These are phyloP conservation scores for Suillus plorans DNA, from an alignment of 768 basidiomycete genomes.

Conservation along the genomic window DNA sequence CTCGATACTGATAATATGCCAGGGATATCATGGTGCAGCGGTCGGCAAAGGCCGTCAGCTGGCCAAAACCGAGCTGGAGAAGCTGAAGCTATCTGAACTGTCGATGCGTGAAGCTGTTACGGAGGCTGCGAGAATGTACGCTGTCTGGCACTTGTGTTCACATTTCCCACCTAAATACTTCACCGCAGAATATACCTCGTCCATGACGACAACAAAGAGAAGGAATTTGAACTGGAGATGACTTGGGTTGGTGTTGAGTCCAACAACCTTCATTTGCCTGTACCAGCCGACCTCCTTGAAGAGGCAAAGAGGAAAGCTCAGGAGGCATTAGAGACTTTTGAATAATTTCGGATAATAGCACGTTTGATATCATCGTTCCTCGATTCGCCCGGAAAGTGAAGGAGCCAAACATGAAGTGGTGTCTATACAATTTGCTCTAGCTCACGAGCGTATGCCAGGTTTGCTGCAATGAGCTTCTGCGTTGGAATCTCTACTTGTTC, in stretches of 20 bases:
- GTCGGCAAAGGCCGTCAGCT: constrained; percentile 97
- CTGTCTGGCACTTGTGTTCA: constrained; percentile 11
- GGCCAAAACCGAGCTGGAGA: constrained; percentile 98
- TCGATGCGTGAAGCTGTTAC: constrained; percentile 82
- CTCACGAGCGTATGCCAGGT: constrained; percentile 80
- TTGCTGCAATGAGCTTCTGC: constrained; percentile 75
- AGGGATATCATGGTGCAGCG: constrained; percentile 97
- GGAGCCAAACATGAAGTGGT: constrained; percentile 9
- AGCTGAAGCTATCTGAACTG: constrained; percentile 82
- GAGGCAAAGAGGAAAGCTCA: constrained; percentile 90
- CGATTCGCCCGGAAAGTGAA: not conserved
- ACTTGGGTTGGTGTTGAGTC: constrained; percentile 94
- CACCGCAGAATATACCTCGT: constrained; percentile 85
- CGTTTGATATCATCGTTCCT: constrained; percentile 15
- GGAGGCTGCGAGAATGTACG: constrained; percentile 95
- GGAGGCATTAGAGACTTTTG: constrained; percentile 74
- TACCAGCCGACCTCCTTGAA: constrained; percentile 80
- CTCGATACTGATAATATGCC: not conserved
- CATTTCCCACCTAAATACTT: constrained; percentile 4
- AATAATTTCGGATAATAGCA: constrained; percentile 33
- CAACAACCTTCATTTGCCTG: constrained; percentile 71
- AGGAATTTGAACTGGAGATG: constrained; percentile 97
- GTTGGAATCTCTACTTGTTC: constrained; percentile 86
- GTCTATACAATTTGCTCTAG: constrained; percentile 86
- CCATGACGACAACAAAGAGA: constrained; percentile 97